Evolutionary conservation across 1,284 basidiomycete genomes (phyloP).

Genomic region (Trametes versicolor): DNA sequence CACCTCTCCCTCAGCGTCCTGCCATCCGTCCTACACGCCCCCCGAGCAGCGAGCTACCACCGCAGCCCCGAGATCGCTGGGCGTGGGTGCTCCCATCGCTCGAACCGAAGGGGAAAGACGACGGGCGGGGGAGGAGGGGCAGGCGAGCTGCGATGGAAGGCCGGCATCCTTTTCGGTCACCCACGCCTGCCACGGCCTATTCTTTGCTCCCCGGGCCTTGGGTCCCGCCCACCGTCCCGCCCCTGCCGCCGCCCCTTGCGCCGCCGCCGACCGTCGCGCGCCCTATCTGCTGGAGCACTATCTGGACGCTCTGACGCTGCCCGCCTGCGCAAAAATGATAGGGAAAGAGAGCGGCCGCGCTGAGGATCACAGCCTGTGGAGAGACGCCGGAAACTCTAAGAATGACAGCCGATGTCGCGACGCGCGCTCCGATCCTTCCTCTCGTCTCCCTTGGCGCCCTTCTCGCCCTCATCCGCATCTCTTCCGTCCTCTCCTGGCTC

Average conservation of each 20-base stretch:
- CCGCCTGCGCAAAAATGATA: neutral
- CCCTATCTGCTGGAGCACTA: neutral
- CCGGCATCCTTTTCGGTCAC: slow-evolving; percentile 20
- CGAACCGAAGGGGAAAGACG: neutral
- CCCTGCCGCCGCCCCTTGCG: neutral
- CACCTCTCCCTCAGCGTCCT: neutral
- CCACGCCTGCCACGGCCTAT: slow-evolving; percentile 32
- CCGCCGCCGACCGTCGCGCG: neutral
- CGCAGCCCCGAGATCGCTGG: neutral
- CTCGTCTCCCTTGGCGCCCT: slow-evolving; percentile 2
- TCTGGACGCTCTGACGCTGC: neutral
- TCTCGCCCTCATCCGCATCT: slow-evolving; percentile 1
- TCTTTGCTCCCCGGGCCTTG: slow-evolving; percentile 32
- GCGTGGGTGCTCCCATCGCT: neutral
- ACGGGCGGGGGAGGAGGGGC: neutral
- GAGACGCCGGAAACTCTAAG: slow-evolving; percentile 11
- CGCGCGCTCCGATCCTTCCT: slow-evolving; percentile 15
- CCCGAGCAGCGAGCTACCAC: too few species aligned
- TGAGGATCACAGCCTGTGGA: neutral
- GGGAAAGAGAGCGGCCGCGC: neutral
- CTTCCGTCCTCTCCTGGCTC: neutral
- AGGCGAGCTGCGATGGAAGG: slow-evolving; percentile 6
- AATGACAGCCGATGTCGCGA: slow-evolving; percentile 11
- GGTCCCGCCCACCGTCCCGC: slow-evolving; percentile 7
- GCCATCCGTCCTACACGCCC: neutral